A percentile compares a stretch with the other conserved stretches of the same genome.
Conservation (phyloP, 2,329 filamentous ascomycete species). For the Colletotrichum cuscutae region DNA sequence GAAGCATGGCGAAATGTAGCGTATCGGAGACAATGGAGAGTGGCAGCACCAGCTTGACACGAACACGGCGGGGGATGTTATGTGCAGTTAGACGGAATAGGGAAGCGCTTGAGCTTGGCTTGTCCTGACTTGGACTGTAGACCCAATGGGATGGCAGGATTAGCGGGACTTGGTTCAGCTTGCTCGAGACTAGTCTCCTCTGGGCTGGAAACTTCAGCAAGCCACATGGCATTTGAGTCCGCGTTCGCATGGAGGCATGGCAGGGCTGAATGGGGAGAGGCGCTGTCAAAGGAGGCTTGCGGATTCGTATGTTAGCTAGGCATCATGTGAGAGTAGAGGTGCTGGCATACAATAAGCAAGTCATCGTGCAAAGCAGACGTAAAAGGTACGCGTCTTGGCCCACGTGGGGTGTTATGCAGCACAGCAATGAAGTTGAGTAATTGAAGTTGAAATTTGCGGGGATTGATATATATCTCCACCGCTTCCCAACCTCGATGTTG, state of each 20-base stretch:
- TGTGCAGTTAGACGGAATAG: conserved; percentile 4
- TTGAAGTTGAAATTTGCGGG: not conserved
- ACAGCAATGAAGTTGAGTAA: not conserved
- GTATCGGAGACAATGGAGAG: not conserved
- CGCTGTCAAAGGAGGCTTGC: not conserved
- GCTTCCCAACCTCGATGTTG: not conserved
- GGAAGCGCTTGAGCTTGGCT: conserved; percentile 8
- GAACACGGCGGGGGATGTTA: conserved; percentile 3
- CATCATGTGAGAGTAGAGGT: not conserved
- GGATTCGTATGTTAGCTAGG: not conserved
- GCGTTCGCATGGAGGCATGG: conserved; percentile 7
- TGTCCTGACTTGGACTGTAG: not conserved
- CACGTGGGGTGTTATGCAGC: not conserved
- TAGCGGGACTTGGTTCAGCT: conserved; percentile 13
- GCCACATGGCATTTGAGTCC: conserved; percentile 18
- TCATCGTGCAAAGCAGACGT: not conserved
- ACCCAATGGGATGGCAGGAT: conserved; percentile 5
- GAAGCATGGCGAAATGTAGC: not conserved
- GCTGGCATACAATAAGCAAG: not conserved
- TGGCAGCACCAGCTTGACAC: not conserved
- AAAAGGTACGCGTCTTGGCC: not conserved
- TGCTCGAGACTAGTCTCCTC: not conserved
- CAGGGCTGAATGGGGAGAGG: conserved; percentile 12
- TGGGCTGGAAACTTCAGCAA: conserved; percentile 3
- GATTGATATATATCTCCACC: not conserved